Conservation (phyloP, 352 stramenopile genomes). For the Globisporangium viniferum region DNA sequence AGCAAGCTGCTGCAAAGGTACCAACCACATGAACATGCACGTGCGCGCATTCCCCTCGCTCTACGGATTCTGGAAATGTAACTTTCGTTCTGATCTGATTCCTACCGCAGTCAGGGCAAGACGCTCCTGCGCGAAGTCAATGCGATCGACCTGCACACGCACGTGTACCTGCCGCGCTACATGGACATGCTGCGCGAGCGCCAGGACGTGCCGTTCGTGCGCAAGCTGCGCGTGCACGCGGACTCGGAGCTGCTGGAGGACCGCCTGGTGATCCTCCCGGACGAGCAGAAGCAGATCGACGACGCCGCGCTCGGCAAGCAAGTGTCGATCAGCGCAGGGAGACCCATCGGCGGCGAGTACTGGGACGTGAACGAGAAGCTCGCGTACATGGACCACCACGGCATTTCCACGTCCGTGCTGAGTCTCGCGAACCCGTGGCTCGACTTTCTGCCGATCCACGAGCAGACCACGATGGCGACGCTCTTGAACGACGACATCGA, state of each 20-base stretch:
- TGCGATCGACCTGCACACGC: conserved; percentile 58
- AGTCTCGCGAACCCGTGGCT: conserved; percentile 72
- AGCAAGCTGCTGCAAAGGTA: conserved; percentile 25
- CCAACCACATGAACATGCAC: not conserved
- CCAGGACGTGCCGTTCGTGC: conserved; percentile 45
- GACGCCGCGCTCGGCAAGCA: conserved; percentile 15
- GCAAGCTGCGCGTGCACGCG: conserved; percentile 17
- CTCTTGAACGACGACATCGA: conserved; percentile 60
- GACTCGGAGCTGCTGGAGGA: conserved; percentile 23
- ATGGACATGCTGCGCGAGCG: conserved; percentile 53
- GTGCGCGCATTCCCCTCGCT: not conserved
- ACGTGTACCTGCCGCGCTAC: conserved; percentile 64
- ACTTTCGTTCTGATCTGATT: not conserved
- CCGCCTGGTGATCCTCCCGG: conserved; percentile 57
- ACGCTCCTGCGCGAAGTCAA: conserved; percentile 30
- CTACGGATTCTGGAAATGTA: not conserved
- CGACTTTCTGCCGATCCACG: conserved; percentile 48
- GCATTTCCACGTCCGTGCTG: conserved; percentile 51
- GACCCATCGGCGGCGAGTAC: conserved; percentile 62
- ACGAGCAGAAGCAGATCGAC: conserved; percentile 41
- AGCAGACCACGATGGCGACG: conserved; percentile 41
- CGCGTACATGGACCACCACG: conserved; percentile 63
- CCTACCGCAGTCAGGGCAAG: conserved; percentile 29
- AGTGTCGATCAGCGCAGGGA: conserved; percentile 35
- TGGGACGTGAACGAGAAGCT: conserved; percentile 52